Percentiles rank a stretch among this genome's conserved stretches.
Evolutionary conservation across 257 asterid species (phyloP).

Genomic region (Primulina tabacum): DNA sequence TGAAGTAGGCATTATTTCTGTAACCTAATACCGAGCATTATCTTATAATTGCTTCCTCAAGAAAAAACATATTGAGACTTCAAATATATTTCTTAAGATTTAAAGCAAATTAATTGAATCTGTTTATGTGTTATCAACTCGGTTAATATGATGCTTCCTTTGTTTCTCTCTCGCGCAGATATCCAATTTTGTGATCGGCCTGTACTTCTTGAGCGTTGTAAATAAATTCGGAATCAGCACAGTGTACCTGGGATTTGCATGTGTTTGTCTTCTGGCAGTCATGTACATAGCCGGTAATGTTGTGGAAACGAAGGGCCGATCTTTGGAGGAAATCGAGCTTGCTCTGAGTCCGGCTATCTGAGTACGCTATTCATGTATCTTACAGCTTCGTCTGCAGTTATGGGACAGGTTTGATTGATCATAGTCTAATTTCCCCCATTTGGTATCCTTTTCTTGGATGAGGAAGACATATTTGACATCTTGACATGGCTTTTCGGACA

Average conservation of each 20-base stretch:
- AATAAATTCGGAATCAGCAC: conserved; percentile 78
- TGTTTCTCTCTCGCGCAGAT: conserved; percentile 42
- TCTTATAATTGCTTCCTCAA: not conserved
- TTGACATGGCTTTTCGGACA: not conserved
- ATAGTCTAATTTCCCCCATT: not conserved
- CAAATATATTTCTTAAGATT: too few species aligned
- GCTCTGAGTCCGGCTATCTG: conserved; percentile 58
- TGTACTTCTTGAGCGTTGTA: conserved; percentile 85
- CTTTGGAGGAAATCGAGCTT: conserved; percentile 87
- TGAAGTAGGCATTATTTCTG: not conserved
- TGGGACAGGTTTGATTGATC: not conserved
- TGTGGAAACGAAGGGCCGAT: conserved; percentile 89
- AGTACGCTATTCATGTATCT: conserved; percentile 16
- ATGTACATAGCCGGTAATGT: conserved; percentile 71
- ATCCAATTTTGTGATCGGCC: conserved; percentile 81
- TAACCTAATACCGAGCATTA: not conserved
- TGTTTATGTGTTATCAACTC: not conserved
- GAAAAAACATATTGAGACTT: not conserved
- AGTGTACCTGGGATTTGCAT: conserved; percentile 89
- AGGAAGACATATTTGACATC: not conserved
- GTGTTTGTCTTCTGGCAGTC: conserved; percentile 66
- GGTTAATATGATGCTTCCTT: not conserved
- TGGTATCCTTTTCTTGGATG: not conserved
- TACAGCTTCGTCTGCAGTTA: conserved; percentile 3
- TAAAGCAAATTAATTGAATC: not conserved